Percentiles rank a stretch among this genome's conserved stretches.
Conservation (phyloP, 2,329 filamentous ascomycete species). For the Cladosporium oxysporum region DNA sequence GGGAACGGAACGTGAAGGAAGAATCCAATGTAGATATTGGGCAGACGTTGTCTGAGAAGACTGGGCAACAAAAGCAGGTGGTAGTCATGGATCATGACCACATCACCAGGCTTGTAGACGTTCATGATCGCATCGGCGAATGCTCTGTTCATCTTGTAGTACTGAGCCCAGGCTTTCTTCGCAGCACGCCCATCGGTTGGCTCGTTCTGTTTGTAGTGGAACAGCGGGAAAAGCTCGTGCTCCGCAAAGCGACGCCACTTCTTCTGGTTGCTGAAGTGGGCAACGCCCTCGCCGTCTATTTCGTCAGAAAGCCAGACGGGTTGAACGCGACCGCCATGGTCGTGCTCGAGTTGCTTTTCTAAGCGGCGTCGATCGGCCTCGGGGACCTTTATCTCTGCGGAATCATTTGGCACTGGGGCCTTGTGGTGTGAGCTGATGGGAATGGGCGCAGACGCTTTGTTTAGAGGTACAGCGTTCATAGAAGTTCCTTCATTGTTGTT, state of each 20-base stretch:
- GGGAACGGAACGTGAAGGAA: constrained; percentile 94
- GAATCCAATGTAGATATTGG: constrained; percentile 91
- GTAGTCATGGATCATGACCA: constrained; percentile 92
- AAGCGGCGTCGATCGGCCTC: constrained; percentile 70
- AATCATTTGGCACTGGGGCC: constrained; percentile 39
- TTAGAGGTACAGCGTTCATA: constrained; percentile 58
- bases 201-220: constrained; percentile 95
- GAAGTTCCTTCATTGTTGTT: constrained; percentile 33
- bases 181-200: constrained; percentile 82
- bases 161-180: constrained; percentile 85
- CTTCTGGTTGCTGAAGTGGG: constrained; percentile 76
- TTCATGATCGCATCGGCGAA: constrained; percentile 89
- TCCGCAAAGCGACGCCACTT: constrained; percentile 91
- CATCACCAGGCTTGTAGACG: constrained; percentile 87
- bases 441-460: constrained; percentile 76
- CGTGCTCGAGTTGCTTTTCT: constrained; percentile 71
- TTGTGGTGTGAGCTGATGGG: constrained; percentile 62
- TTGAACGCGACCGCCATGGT: constrained; percentile 74
- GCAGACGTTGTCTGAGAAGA: constrained; percentile 80
- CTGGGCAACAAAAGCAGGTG: constrained; percentile 87
- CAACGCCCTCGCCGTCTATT: constrained; percentile 63
- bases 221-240: constrained; percentile 85
- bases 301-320: constrained; percentile 90
- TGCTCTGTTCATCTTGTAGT: constrained; percentile 87
- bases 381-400: constrained; percentile 71